Base-by-base conservation (phyloP, 805 yeast species). In the Starmerella scarabaei region DNA sequence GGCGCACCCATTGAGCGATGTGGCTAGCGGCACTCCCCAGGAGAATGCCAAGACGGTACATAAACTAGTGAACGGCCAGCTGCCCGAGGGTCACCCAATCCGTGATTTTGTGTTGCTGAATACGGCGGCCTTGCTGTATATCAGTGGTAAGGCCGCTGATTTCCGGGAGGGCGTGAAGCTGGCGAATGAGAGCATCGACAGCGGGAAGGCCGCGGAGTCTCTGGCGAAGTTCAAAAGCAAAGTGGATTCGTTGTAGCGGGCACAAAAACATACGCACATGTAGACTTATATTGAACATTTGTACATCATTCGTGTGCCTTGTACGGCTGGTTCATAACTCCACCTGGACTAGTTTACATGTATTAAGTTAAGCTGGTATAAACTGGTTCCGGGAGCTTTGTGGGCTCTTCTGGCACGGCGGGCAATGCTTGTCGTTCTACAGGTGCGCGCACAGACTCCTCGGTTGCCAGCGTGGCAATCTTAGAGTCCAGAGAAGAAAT, bases 21-120 rank as follows among this genome's bases (percentile, higher is more conserved):
- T 91, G 16, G 69, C 71, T 33, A 80, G 94, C 1, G 91, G 94
- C 5, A 82, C 95, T 0, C 94, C 98, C 0, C 66, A 65, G 26
- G 84, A 83, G 53, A 91, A 91, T 57, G 95, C 98, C 0, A 62
- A 52, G 2, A 49, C 68, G 1, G 68, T 85, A 36, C 70, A 71
- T 44, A 54, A 64, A 33, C 62, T 66, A 4, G 67, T 72, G 20
- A 65, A 74, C 43, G 59, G 64, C 31, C 58, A 68, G 46, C 56
- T 61, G 21, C 60, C 59, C 2, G 55, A 55, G 24, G 49, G 65
- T 38, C 54, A 65, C 38, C 82, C 97, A 3, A 61, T 86, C 14
- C 75, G 77, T 37, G 95, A 91, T 61, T 91, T 86, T 61, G 91
- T 91, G n/a, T 59, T 88, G 42, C 61, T 91, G 69, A 91, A 91